Evolutionary conservation across 352 stramenopile species (phyloP), one percentile per base, ranked within the genome.

Genomic region (Phytophthora podocarpi): DNA sequence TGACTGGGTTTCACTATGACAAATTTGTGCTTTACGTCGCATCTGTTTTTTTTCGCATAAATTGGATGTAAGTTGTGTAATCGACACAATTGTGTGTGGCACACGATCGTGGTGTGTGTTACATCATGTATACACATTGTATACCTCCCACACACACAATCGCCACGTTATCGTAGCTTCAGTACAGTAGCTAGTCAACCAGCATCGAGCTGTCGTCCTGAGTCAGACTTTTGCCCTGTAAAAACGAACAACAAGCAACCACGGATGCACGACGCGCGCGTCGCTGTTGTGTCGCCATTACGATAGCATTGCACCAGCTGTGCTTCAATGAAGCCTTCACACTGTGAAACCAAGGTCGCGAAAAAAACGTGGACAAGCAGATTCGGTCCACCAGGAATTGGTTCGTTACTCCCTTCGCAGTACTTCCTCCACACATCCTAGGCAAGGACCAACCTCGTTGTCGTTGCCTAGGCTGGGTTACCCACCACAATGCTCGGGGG

Each of bases 11-110:
- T 66, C 28, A 66, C 16, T 66, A 70, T 70, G 34, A 0, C 15
- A 2, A 1, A 59, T 69, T 69, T 64, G 61, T 61, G 46, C 61
- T 70, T 57, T 57, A 65, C 27, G 40, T 23, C n/a, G 37, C 15
- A 36, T 36, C 4, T 36, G 18, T 35, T 40, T 41, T 2, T 13
- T 54, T 53, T 64, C 52, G 35, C 54, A 69, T 50, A 60, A 42
- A 36, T 47, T 54, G 53, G 37, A 24, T 18, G 20, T 32, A 24
- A 34, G 1, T 51, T n/a, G 43, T 50, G 59, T 67, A 34, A 4
- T 5, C 3, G 7, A 59, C 56, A 15, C 26, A 23, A 57, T 16
- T 16, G 13, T 40, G 28, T 13, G 49, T 50, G 10, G 6, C 6
- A 60, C 37, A 46, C 12, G 3, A 21, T 41, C 7, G 4, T 45